These are phyloP conservation scores for Ampelocalamus luodianensis DNA, from an alignment of 176 grass and related monocot species.

Conservation along the genomic window DNA sequence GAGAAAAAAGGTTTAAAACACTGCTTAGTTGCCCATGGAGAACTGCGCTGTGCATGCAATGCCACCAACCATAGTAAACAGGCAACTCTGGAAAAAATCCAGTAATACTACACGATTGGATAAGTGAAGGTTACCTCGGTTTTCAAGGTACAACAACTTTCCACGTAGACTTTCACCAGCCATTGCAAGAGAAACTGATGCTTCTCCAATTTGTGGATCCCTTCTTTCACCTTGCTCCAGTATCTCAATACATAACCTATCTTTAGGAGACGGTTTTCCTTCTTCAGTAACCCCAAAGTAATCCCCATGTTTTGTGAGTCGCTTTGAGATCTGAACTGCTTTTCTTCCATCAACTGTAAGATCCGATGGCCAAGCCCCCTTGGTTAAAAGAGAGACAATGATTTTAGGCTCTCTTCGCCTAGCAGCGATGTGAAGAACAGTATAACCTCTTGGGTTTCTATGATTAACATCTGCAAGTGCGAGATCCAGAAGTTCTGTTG, in stretches of 20 bases:
- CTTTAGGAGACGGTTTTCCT: slow-evolving; percentile 67
- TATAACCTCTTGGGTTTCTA: slow-evolving; percentile 78
- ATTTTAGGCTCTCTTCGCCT: slow-evolving; percentile 88
- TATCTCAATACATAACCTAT: slow-evolving; percentile 73
- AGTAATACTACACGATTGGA: not conserved
- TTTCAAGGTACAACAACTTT: slow-evolving; percentile 80
- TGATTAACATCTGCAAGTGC: slow-evolving; percentile 88
- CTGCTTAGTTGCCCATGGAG: not conserved
- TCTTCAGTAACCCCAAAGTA: slow-evolving; percentile 54
- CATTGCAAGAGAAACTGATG: slow-evolving; percentile 73
- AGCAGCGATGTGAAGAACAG: slow-evolving; percentile 85
- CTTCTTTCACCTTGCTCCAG: slow-evolving; percentile 84
- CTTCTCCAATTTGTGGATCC: slow-evolving; percentile 66
- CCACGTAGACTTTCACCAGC: slow-evolving; percentile 63
- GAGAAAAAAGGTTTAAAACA: not conserved
- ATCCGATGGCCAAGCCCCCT: slow-evolving; percentile 77
- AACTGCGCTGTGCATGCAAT: not conserved
- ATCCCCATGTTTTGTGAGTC: slow-evolving; percentile 61
- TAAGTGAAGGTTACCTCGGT: slow-evolving; percentile 65
- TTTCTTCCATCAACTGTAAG: slow-evolving; percentile 78
- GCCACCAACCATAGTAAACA: not conserved
- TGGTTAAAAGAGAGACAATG: slow-evolving; percentile 86
- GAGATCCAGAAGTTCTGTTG: slow-evolving; percentile 79
- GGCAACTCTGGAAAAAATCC: too few relatives aligned
- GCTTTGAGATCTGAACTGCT: slow-evolving; percentile 79